phyloP scores from a whole-genome alignment of 2,329 filamentous ascomycete genomes.

The Aspergillus glaucus region DNA sequence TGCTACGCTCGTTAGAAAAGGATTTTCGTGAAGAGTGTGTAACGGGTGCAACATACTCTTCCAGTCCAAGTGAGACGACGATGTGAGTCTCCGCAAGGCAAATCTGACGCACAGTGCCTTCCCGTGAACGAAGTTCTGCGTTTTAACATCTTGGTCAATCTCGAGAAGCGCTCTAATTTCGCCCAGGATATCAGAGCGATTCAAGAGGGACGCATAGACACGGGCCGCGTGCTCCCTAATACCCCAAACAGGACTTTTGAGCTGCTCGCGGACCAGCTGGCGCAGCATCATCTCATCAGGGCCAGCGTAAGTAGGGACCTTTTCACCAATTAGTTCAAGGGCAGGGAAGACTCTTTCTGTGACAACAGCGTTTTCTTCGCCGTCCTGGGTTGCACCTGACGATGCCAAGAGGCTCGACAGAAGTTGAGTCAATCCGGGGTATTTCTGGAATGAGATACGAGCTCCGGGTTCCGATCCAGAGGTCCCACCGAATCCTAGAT shows the following conservation, averaged over 20 bases:
- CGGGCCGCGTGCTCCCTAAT: slow-evolving; percentile 43
- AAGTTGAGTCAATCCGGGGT: slow-evolving; percentile 32
- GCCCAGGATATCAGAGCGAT: slow-evolving; percentile 24
- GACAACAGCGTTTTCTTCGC: slow-evolving; percentile 20
- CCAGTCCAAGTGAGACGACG: slow-evolving; percentile 28
- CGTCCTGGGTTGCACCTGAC: slow-evolving; percentile 10
- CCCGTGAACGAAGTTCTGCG: slow-evolving; percentile 38
- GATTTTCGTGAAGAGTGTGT: too few species aligned
- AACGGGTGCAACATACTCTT: slow-evolving; percentile 19
- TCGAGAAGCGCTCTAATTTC: slow-evolving; percentile 22
- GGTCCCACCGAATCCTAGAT: slow-evolving; percentile 43
- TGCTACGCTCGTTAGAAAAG: slow-evolving; percentile 13
- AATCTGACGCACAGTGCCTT: slow-evolving; percentile 34
- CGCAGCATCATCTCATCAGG: slow-evolving; percentile 27
- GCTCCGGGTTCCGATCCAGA: slow-evolving; percentile 41
- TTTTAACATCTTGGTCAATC: slow-evolving; percentile 7
- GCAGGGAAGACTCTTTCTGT: slow-evolving; percentile 42
- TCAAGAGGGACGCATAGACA: slow-evolving; percentile 35
- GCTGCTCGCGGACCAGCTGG: slow-evolving; percentile 28
- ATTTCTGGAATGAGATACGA: slow-evolving; percentile 36
- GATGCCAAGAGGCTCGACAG: slow-evolving; percentile 30
- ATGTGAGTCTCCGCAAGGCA: slow-evolving; percentile 30
- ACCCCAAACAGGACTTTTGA: slow-evolving; percentile 41
- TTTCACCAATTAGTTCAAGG: slow-evolving; percentile 41
- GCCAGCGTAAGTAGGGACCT: slow-evolving; percentile 30